Conservation (phyloP, 805 yeast genomes). For the Grigorovia transvaalensis region DNA sequence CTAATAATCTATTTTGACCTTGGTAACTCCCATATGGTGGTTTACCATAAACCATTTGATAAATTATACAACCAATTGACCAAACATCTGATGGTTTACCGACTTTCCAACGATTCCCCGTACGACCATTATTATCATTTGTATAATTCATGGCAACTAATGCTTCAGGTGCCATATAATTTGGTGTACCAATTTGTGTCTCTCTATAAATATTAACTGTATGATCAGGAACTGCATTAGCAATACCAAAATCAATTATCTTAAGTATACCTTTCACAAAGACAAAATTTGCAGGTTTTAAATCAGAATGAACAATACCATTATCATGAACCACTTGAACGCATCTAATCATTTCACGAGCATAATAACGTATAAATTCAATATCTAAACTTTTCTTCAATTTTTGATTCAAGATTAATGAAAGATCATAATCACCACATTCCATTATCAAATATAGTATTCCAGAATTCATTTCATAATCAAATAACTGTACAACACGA, state of each 20-base stretch:
- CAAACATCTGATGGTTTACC: constrained; percentile 95
- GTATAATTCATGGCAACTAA: constrained; percentile 45
- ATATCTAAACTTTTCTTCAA: constrained; percentile 44
- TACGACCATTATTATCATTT: constrained; percentile 3
- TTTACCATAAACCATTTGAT: constrained; percentile 88
- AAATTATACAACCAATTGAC: constrained; percentile 95
- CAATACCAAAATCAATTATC: constrained; percentile 89
- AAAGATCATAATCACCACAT: constrained; percentile 86
- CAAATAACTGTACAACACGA: constrained; percentile 71
- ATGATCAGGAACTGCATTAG: constrained; percentile 89
- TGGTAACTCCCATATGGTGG: constrained; percentile 80
- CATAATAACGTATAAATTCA: constrained; percentile 69
- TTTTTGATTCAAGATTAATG: constrained; percentile 57
- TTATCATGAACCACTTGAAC: constrained; percentile 79
- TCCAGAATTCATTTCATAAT: constrained; percentile 57
- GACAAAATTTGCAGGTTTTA: constrained; percentile 62
- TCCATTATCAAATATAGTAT: constrained; percentile 77
- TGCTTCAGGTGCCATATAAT: constrained; percentile 97
- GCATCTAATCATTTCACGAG: constrained; percentile 70
- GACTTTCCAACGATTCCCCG: constrained; percentile 47
- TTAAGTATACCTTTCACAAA: constrained; percentile 77
- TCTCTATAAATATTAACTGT: constrained; percentile 85
- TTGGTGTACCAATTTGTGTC: constrained; percentile 89
- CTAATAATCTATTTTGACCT: constrained; percentile 68
- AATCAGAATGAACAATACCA: constrained; percentile 77